Evolutionary conservation across 192 early-diverging fungal genomes (phyloP), one percentile per base, ranked within the genome.

Genomic region (Funneliformis mosseae): DNA sequence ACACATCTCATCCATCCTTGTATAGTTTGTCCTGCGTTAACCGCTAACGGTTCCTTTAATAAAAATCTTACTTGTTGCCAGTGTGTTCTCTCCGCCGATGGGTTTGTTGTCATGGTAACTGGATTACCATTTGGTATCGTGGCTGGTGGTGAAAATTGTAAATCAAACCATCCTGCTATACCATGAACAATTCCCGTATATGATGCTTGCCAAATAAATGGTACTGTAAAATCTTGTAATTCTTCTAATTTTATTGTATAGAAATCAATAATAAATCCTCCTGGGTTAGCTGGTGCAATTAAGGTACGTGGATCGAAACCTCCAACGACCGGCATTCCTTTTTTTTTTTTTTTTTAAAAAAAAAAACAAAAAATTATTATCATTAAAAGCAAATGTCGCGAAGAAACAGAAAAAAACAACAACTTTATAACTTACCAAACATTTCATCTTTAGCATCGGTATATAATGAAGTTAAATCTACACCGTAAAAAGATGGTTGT

Each of bases 61-160:
- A 99, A 79, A 84, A 99, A 93, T 10, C 97, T 92, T 21, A 97
- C 95, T 84, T 99, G 97, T 80, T 99, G 97, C 98, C 98, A 99
- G 82, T 99, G 98, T 8, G 98, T 99, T 7, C 92, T 91, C 50
- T 97, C 94, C 4, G 95, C 90, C 39, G 89, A 78, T 7, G 97
- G 97, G 8, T 89, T 88, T 8, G 97, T 99, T 8, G 94, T 93
- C 89, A 99, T 93, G n/a, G 87, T 79, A 18, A 90, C 82, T n/a
- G 91, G 89, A 50, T 91, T 89, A 6, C 89, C 91, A 27, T 86
- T 72, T 4, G 60, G 76, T 1, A 83, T 83, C 8, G 85, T 83
- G 1, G 84, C 73, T 33, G 90, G 88, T 41, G 93, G 91, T 16
- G 88, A 90, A 88, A 92, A 98, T 59, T 84, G 88, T 67, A 99